Evolutionary conservation across 352 stramenopile species (phyloP), one percentile per base, ranked within the genome.

Genomic region (Pseudoperonospora humuli): DNA sequence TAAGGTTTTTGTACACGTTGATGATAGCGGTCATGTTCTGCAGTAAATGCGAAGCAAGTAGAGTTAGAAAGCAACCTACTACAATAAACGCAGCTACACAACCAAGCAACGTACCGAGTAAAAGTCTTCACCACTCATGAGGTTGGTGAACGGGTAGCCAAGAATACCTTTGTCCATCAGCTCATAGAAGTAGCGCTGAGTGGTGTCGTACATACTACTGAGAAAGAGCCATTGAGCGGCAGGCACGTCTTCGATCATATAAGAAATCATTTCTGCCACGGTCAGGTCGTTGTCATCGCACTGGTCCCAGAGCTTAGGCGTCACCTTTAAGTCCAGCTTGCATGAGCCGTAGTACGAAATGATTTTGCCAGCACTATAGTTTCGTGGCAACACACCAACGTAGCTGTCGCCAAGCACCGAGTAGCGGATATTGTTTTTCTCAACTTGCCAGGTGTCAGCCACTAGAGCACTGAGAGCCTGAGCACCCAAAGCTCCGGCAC

Each of bases 171-270:
- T 27, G 15, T 61, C 31, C 31, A 82, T 61, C 20, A 84, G 45
- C 41, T 81, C 52, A 49, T 84, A 87, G 39, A 84, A 87, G 46
- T 70, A 67, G 19, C 75, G 75, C 54, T 87, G 75, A 7, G 57
- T 75, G 34, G 53, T 32, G 50, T 87, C 75, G 45, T 54, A 61
- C 57, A 75, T 81, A 31, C 67, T 81, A 62, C 82, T 62, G 7
- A 83, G 49, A 53, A 82, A 83, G 3, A 87, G 50, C 75, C 75
- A 87, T 38, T 82, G 55, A 37, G 57, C 65, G 18, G 41, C 56
- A 5, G 69, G 55, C 5, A 68, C 64, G 43, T 63, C 42, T 31
- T 76, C 45, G 45, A 85, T 67, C 53, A 85, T 72, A 9, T 57
- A 61, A 28, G 61, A 58, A 39, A 83, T 57, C 26, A 86, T 59